Evolutionary conservation across 345 rosid species (phyloP).

Genomic region (Excoecaria agallocha): DNA sequence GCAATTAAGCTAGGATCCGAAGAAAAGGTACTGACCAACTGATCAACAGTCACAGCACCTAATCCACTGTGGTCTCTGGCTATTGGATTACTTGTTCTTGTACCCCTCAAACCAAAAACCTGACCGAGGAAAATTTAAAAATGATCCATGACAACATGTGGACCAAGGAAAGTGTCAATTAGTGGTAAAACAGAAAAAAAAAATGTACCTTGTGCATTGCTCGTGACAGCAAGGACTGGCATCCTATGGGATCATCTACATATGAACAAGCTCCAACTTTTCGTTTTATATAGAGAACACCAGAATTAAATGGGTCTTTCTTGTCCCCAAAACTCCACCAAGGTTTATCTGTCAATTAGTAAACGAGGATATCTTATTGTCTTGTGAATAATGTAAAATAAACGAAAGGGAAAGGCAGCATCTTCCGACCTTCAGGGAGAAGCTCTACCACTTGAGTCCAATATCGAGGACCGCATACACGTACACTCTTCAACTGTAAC

Average conservation of each 20-base stretch:
- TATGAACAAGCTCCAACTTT: slow-evolving; percentile 98
- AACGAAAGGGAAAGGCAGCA: slow-evolving; percentile 20
- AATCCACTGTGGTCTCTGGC: slow-evolving; percentile 39
- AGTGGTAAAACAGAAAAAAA: background rate
- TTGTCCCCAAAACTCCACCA: slow-evolving; percentile 83
- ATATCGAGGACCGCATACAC: slow-evolving; percentile 94
- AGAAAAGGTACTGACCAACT: slow-evolving; percentile 88
- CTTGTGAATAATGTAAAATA: slow-evolving; percentile 8
- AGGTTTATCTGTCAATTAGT: slow-evolving; percentile 53
- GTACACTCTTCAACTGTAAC: slow-evolving; percentile 68
- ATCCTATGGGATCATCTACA: slow-evolving; percentile 90
- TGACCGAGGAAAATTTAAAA: slow-evolving; percentile 15
- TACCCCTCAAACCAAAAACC: slow-evolving; percentile 76
- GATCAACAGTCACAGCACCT: slow-evolving; percentile 65
- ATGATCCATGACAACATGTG: slow-evolving; percentile 2
- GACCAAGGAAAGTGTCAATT: slow-evolving; percentile 8
- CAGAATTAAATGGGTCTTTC: slow-evolving; percentile 76
- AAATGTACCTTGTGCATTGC: slow-evolving; percentile 89
- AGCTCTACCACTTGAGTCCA: slow-evolving; percentile 91
- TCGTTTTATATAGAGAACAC: slow-evolving; percentile 82
- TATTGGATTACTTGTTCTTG: slow-evolving; percentile 35
- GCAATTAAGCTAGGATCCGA: slow-evolving; percentile 94
- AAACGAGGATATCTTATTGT: slow-evolving; percentile 11
- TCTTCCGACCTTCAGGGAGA: slow-evolving; percentile 65
- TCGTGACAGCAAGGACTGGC: slow-evolving; percentile 87